These are phyloP conservation scores for Plasmodium inui DNA, from an alignment of 169 alveolate species.

Conservation along the genomic window DNA sequence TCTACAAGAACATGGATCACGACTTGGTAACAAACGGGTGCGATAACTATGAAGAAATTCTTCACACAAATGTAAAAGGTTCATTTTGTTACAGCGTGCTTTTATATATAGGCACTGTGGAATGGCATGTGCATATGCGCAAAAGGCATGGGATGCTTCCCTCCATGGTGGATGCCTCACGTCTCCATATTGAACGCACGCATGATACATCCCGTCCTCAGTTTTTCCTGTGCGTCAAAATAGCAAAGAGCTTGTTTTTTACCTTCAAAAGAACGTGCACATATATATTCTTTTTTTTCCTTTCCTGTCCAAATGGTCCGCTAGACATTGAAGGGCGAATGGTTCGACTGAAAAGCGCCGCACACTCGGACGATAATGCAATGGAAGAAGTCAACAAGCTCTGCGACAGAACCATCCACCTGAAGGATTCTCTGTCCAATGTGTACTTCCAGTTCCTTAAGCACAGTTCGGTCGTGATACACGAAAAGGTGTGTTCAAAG, in stretches of 20 bases:
- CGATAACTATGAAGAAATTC: slow-evolving; percentile 35
- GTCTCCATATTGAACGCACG: background rate
- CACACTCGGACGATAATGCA: background rate
- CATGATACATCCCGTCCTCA: background rate
- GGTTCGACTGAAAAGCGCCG: background rate
- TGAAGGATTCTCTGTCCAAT: slow-evolving; percentile 41
- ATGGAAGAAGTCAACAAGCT: slow-evolving; percentile 48
- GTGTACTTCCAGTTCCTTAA: slow-evolving; percentile 52
- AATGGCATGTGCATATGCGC: background rate
- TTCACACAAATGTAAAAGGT: slow-evolving; percentile 57
- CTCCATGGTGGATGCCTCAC: background rate
- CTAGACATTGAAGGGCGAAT: slow-evolving; percentile 59
- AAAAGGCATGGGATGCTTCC: background rate
- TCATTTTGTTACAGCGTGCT: background rate
- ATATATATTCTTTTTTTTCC: background rate
- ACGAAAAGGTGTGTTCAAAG: slow-evolving; percentile 43
- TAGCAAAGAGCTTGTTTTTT: background rate
- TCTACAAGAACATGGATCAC: slow-evolving; percentile 26
- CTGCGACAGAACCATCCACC: slow-evolving; percentile 12
- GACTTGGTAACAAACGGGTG: slow-evolving; percentile 1
- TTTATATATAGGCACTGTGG: background rate
- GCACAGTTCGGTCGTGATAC: slow-evolving; percentile 58
- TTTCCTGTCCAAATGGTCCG: background rate
- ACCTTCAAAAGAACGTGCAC: background rate
- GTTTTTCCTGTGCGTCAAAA: background rate